Percentiles rank a stretch among this genome's conserved stretches.
Evolutionary conservation across 1,284 basidiomycete species (phyloP).

Genomic region (Cystobasidium pallidum): DNA sequence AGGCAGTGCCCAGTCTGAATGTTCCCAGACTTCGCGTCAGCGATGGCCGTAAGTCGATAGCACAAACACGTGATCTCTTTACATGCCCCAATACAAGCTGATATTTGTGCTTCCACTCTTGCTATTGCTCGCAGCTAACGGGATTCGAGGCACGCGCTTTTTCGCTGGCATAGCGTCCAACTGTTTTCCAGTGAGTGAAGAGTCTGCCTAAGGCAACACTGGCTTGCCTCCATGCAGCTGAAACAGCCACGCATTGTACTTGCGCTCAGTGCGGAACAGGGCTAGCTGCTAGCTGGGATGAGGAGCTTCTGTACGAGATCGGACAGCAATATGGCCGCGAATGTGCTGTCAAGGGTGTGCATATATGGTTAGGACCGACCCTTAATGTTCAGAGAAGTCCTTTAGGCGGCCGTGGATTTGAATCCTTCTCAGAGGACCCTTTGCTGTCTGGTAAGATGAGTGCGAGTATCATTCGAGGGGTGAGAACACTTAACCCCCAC

Average conservation of each 20-base stretch:
- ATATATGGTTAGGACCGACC: constrained; percentile 22
- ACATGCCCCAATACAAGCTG: background rate
- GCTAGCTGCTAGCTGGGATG: constrained; percentile 51
- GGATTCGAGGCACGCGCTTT: no score
- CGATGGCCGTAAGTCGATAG: no score
- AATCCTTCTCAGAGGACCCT: constrained; percentile 70
- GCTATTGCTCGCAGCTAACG: no score
- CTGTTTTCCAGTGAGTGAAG: constrained; percentile 44
- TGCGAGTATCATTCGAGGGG: no score
- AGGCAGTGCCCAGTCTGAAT: constrained; percentile 4
- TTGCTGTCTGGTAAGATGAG: no score
- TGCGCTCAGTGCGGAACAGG: constrained; percentile 52
- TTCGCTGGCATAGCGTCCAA: no score
- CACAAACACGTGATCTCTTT: no score
- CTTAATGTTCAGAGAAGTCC: constrained; percentile 65
- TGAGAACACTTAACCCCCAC: no score
- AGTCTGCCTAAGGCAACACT: no score
- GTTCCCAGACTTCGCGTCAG: constrained; percentile 28
- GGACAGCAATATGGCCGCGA: constrained; percentile 18
- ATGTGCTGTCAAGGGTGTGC: constrained; percentile 16
- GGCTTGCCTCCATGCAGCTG: background rate
- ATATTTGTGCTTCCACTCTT: background rate
- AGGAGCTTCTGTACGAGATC: constrained; percentile 16
- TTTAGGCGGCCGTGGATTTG: constrained; percentile 64
- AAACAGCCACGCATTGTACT: constrained; percentile 48